A percentile compares a stretch with the other conserved stretches of the same genome.
phyloP scores from a whole-genome alignment of 2,329 filamentous ascomycete genomes.

The Trichoderma koningiopsis region DNA sequence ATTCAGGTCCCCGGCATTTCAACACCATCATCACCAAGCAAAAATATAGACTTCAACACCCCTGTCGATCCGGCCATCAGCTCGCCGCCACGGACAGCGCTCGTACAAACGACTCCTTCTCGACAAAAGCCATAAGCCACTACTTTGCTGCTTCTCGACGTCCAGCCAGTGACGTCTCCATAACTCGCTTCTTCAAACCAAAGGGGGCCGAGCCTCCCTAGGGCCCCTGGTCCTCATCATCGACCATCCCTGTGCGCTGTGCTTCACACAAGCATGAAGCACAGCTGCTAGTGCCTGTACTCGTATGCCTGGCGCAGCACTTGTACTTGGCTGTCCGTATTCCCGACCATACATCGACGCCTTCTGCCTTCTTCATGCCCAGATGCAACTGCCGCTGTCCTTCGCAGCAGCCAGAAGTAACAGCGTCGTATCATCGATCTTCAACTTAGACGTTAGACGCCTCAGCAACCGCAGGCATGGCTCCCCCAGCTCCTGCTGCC shows the following conservation, averaged over 20 bases:
- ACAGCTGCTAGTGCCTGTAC: neutral
- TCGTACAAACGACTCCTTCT: neutral
- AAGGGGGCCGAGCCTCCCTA: slow-evolving; percentile 22
- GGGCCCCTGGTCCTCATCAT: slow-evolving; percentile 18
- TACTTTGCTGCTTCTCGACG: neutral
- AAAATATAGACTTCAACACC: slow-evolving; percentile 1
- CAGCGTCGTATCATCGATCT: slow-evolving; percentile 25
- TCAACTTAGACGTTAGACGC: neutral
- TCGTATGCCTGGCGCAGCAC: slow-evolving; percentile 15
- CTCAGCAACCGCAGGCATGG: slow-evolving; percentile 35
- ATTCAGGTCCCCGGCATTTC: neutral
- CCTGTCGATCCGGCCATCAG: slow-evolving; percentile 12
- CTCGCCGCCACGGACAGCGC: neutral
- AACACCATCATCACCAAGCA: neutral
- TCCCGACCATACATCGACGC: neutral
- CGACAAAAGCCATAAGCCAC: neutral
- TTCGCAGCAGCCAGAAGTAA: slow-evolving; percentile 19
- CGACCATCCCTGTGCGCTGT: slow-evolving; percentile 20
- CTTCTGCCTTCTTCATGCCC: slow-evolving; percentile 12
- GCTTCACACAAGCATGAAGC: slow-evolving; percentile 4
- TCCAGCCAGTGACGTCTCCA: slow-evolving; percentile 22
- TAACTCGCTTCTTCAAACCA: slow-evolving; percentile 24
- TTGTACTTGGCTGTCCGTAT: neutral
- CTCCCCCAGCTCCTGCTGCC: slow-evolving; percentile 35
- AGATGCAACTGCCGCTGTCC: slow-evolving; percentile 21